Evolutionary conservation across 2,329 filamentous ascomycete genomes (phyloP), one percentile per base, ranked within the genome.

Genomic region (Cordyceps fumosorosea): DNA sequence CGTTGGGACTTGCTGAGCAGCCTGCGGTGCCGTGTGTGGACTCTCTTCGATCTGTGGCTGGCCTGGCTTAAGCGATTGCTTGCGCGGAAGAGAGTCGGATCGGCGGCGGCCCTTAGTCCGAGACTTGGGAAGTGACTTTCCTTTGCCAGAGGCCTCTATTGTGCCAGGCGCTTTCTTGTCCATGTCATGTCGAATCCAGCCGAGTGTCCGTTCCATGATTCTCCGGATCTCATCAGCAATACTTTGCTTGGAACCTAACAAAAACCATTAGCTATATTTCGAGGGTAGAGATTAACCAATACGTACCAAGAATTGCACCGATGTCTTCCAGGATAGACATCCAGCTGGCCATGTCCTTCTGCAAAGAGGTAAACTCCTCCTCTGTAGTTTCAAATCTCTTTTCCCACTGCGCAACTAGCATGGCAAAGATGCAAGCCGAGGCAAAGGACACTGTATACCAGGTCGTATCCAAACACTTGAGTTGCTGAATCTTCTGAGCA

Each of bases 371-470:
- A 59, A 92, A 75, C 62, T 90, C 84, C 1, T 78, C 78, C 0
- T 78, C 74, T 0, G 82, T 84, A 12, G 85, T 83, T 11, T 83
- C 78, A 55, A 84, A 83, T 34, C 87, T 80, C 54, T 87, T 82
- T 69, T 91, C 84, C 78, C 85, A 90, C 61, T 87, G 82, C 1
- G 84, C 84, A 53, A 89, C 90, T 0, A 93, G 76, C 16, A 84
- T 86, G 0, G 88, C 89, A 67, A 91, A 90, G 62, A 90, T 86
- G 29, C 88, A 88, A 50, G 88, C 85, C 14, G 90, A 80, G 69
- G 90, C 91, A 6, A 90, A 82, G 0, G 89, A 87, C 55, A 85
- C 81, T 54, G 88, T 87, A 67, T 90, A 89, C 89, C 89, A 93
- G 1, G 89, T 91, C 1, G 88, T 90, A 69, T 93, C 90, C 4